Evolutionary conservation across 2,329 filamentous ascomycete genomes (phyloP).

Genomic region (Colletotrichum coccodes): DNA sequence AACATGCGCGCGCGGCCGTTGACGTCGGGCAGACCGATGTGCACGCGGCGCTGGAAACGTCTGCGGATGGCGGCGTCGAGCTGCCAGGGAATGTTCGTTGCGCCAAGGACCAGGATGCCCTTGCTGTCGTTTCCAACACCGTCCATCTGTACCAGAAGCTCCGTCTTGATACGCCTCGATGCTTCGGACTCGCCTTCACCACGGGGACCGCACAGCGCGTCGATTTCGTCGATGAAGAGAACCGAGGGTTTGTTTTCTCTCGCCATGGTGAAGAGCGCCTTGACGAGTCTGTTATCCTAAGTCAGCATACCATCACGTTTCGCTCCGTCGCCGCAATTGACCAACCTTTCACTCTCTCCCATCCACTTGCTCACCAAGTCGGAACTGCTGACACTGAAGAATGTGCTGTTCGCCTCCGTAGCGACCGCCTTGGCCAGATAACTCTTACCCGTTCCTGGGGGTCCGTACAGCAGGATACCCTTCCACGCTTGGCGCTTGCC

Average conservation of each 20-base stretch:
- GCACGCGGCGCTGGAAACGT: slow-evolving; percentile 94
- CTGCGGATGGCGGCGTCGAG: slow-evolving; percentile 94
- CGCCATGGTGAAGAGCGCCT: slow-evolving; percentile 96
- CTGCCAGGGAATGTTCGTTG: slow-evolving; percentile 99
- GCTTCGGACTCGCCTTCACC: slow-evolving; percentile 97
- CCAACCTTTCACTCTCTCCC: slow-evolving; percentile 96
- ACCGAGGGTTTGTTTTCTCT: slow-evolving; percentile 98
- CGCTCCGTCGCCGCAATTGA: not conserved
- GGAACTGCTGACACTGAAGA: slow-evolving; percentile 98
- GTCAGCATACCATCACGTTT: not conserved
- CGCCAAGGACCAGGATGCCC: slow-evolving; percentile 92
- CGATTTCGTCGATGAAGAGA: slow-evolving; percentile 98
- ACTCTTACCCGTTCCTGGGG: slow-evolving; percentile 96
- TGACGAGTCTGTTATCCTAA: slow-evolving; percentile 76
- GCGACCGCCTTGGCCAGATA: slow-evolving; percentile 97
- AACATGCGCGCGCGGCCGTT: slow-evolving; percentile 94
- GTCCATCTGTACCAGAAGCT: slow-evolving; percentile 98
- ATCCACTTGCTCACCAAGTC: slow-evolving; percentile 99
- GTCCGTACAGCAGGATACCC: slow-evolving; percentile 94
- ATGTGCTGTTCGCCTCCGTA: slow-evolving; percentile 98
- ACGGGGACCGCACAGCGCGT: slow-evolving; percentile 92
- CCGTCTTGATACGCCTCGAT: slow-evolving; percentile 96
- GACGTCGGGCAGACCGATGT: slow-evolving; percentile 91
- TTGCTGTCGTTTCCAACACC: slow-evolving; percentile 96
- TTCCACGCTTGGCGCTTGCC: slow-evolving; percentile 99